These are phyloP conservation scores for Ascochyta rabiei DNA, from an alignment of 2,329 filamentous ascomycete genomes.

Conservation along the genomic window DNA sequence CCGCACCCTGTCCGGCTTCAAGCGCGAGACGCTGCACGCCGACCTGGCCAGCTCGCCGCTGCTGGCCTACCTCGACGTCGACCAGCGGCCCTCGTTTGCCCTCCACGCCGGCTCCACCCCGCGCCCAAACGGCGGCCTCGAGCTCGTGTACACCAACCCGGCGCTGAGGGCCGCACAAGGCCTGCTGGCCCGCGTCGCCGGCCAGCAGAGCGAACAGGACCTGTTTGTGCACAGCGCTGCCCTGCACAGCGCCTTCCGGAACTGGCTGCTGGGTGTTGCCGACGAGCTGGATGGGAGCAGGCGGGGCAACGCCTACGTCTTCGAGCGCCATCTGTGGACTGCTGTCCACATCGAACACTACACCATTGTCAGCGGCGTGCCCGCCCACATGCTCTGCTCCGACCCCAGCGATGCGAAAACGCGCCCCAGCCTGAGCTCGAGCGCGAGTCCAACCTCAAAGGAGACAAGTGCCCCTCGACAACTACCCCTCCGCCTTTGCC, in stretches of 20 bases:
- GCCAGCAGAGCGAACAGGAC: conserved; percentile 16
- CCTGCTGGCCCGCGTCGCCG: conserved; percentile 27
- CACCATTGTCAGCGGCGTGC: conserved; percentile 40
- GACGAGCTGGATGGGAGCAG: conserved; percentile 17
- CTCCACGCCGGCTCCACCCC: conserved; percentile 17
- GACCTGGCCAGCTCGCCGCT: conserved; percentile 22
- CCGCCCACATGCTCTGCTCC: conserved; percentile 13
- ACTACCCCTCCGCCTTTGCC: conserved; percentile 31
- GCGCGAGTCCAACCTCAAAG: no score
- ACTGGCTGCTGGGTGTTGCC: conserved; percentile 30
- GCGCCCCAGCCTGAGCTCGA: not conserved
- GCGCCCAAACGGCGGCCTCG: conserved; percentile 17
- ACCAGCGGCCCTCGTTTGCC: conserved; percentile 35
- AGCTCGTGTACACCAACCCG: conserved; percentile 34
- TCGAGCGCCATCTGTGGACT: conserved; percentile 37
- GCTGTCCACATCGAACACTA: conserved; percentile 28
- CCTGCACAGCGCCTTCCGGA: conserved; percentile 32
- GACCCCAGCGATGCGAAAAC: conserved; percentile 7
- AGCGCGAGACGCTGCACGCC: conserved; percentile 8
- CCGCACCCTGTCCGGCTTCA: conserved; percentile 10
- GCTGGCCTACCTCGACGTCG: conserved; percentile 30
- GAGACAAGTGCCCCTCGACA: conserved; percentile 51
- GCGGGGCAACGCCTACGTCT: conserved; percentile 28
- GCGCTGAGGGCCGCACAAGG: conserved; percentile 24
- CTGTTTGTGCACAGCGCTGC: conserved; percentile 23